A percentile compares a stretch with the other conserved stretches of the same genome.
phyloP scores from a whole-genome alignment of 164 flowering plant genomes.

The Vitis labrusca region DNA sequence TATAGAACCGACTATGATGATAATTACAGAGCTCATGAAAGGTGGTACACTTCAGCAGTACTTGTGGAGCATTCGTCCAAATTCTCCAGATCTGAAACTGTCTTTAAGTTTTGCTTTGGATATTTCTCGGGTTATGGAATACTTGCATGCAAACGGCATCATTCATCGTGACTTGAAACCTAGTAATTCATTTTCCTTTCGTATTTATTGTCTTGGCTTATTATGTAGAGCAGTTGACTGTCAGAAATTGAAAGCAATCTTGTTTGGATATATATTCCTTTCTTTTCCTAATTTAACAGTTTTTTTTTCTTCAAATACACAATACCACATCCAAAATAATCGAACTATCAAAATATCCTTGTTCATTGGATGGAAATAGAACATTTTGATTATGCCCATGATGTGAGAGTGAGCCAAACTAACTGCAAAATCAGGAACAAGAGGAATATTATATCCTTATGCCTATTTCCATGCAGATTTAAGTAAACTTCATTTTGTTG shows the following conservation, averaged over 20 bases:
- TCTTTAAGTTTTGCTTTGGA: constrained; percentile 29
- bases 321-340: background rate
- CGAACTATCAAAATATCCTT: background rate
- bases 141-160: constrained; percentile 33
- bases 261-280: background rate
- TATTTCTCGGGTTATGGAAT: constrained; percentile 33
- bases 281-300: background rate
- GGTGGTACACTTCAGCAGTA: constrained; percentile 29
- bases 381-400: background rate
- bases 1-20: constrained; percentile 28
- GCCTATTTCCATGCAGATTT: too few species aligned
- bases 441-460: background rate
- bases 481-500: background rate
- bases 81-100: constrained; percentile 21
- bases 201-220: background rate
- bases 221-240: background rate
- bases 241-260: background rate
- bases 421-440: background rate
- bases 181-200: constrained; percentile 15
- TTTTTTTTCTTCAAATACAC: background rate
- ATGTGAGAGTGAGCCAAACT: background rate
- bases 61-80: constrained; percentile 26
- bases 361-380: background rate
- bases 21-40: constrained; percentile 32
- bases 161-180: constrained; percentile 44